Evolutionary conservation across 108 stramenopile genomes (phyloP).

Genomic region (Discostella stelligeroides): DNA sequence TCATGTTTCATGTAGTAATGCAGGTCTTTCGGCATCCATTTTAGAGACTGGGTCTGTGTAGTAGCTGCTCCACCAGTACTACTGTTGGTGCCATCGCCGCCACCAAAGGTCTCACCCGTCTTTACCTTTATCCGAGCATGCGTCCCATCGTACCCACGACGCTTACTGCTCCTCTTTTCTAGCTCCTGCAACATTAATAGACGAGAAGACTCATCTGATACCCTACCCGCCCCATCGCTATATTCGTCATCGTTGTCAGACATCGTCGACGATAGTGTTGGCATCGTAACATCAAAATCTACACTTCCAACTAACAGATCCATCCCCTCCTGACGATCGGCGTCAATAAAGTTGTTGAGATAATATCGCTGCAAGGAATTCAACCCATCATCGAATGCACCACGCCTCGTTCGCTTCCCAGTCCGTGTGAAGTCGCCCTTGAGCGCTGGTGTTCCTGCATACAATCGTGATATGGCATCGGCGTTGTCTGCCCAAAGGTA

Average conservation of each 20-base stretch:
- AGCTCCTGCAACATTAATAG: constrained; percentile 25
- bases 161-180: constrained; percentile 13
- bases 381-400: constrained; percentile 93
- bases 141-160: constrained; percentile 33
- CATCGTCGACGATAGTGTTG: background rate
- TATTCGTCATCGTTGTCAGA: constrained; percentile 35
- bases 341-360: constrained; percentile 95
- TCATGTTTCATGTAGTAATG: constrained; percentile 59
- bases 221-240: background rate
- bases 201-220: constrained; percentile 34
- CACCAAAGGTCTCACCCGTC: background rate
- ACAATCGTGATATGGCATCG: constrained; percentile 89
- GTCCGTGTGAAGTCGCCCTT: constrained; percentile 96
- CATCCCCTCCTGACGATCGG: constrained; percentile 94
- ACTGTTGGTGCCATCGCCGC: background rate
- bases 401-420: constrained; percentile 88
- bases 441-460: constrained; percentile 94
- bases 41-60: constrained; percentile 38
- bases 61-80: background rate
- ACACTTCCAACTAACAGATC: constrained; percentile 88
- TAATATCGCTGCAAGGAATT: constrained; percentile 97
- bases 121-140: constrained; percentile 39
- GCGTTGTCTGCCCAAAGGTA: constrained; percentile 91
- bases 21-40: constrained; percentile 76
- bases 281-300: constrained; percentile 30